Base-by-base conservation (phyloP, 768 basidiomycete species). In the Russula sp. region DNA sequence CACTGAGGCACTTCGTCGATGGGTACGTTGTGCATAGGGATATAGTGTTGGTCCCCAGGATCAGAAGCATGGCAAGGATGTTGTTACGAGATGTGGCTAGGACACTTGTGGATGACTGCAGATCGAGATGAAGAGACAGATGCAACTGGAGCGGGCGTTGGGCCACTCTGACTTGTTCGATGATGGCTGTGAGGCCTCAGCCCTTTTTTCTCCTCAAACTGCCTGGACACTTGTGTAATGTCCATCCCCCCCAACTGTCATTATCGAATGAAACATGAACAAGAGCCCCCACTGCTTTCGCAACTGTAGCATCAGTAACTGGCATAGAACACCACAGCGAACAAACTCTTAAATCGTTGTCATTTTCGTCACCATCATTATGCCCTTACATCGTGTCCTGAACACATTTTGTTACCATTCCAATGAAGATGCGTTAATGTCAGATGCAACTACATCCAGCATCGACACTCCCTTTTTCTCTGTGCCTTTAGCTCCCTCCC, bases 61-160 rank as follows among this genome's bases (percentile, higher is more conserved):
- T 79, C 0, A 86, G 83, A 2, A 78, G 82, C 1, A 67, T 84
- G 40, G 86, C 82, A 2, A 76, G 87, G 32, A 73, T 87, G 58
- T 82, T 11, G 75, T 81, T 0, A 82, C 77, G 83, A 64, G 75
- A 77, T 11, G 78, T 83, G 0, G 79, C 87, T 10, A 76, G 79
- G 32, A 74, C 78, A 2, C 73, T 92, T n/a, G 75, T 79, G 44
- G 75, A 76, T 50, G 88, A 70, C 72, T 92, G 49, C 78, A 84
- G 65, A 68, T 70, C 8, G 87, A 90, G 72, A 78, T 79, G 20
- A 77, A 77, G 61, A 79, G 78, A 67, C 75, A 87, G 42, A 48
- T 89, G 53, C 72, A 75, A 28, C 61, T 83, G 53, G 80, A 82
- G 67, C 73, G 73, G 59, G 44, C 71, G 32, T 57, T 79, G 30